Conservation (phyloP, 805 yeast genomes). For the Metschnikowia lachancei region DNA sequence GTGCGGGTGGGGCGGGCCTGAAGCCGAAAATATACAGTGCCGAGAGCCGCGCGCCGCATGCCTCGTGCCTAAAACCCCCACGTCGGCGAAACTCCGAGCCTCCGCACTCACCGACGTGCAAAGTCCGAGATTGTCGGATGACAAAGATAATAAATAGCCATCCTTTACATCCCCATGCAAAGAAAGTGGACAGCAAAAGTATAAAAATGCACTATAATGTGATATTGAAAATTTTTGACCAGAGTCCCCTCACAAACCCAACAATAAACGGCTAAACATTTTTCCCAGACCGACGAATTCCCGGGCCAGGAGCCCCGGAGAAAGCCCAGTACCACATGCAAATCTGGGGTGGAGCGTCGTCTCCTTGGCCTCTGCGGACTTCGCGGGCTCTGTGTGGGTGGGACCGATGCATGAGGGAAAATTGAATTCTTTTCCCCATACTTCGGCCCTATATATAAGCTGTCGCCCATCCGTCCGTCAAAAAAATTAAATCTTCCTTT, state of each 20-base stretch:
- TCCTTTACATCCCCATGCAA: neutral
- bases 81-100: constrained; percentile 10
- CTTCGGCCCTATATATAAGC: constrained; percentile 14
- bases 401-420: neutral
- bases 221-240: too few relatives aligned
- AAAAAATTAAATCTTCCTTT: neutral
- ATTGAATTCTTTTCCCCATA: constrained; percentile 5
- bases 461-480: constrained; percentile 1
- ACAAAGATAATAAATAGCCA: too few relatives aligned
- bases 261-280: neutral
- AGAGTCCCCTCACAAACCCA: neutral
- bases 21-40: neutral
- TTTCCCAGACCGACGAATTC: neutral
- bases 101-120: constrained; percentile 1
- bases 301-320: constrained; percentile 11
- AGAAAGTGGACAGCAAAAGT: too few relatives aligned
- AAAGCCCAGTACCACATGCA: constrained; percentile 15
- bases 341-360: constrained; percentile 14
- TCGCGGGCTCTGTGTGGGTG: neutral
- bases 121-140: too few relatives aligned
- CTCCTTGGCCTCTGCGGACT: constrained; percentile 1
- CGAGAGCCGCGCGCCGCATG: too few relatives aligned
- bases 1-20: neutral
- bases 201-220: too few relatives aligned
- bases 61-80: neutral